Evolutionary conservation across 805 yeast species (phyloP).

Genomic region (Myxozyma lipomycoides): DNA sequence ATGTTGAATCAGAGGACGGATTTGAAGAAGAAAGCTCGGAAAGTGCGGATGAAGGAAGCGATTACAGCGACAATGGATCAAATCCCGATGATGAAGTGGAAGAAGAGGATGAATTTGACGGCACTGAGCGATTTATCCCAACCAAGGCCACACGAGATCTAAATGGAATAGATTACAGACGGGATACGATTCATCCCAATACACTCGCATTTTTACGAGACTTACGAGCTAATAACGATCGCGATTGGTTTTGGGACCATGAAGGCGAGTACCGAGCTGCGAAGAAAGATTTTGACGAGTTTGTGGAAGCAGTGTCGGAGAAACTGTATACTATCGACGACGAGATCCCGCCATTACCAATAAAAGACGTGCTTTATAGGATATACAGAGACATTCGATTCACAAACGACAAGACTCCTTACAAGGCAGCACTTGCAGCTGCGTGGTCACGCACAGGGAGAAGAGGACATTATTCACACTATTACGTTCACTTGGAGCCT

Average conservation of each 20-base stretch:
- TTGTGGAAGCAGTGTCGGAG: conserved; percentile 19
- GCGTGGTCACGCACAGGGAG: conserved; percentile 30
- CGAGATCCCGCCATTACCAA: conserved; percentile 26
- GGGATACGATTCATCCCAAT: conserved; percentile 23
- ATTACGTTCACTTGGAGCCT: conserved; percentile 28
- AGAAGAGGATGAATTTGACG: conserved; percentile 10
- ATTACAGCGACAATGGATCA: too few species aligned
- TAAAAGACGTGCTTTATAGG: conserved; percentile 25
- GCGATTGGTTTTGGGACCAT: conserved; percentile 31
- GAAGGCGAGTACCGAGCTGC: conserved; percentile 28
- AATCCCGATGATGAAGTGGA: too few species aligned
- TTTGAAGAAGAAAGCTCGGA: not conserved
- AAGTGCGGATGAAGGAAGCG: not conserved
- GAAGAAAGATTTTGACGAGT: conserved; percentile 28
- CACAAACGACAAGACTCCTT: conserved; percentile 28
- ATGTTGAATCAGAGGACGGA: not conserved
- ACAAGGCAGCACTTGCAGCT: conserved; percentile 29
- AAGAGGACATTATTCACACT: conserved; percentile 27
- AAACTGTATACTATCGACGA: conserved; percentile 22
- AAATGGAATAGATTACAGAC: conserved; percentile 12
- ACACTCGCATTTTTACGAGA: conserved; percentile 23
- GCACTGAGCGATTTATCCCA: conserved; percentile 18
- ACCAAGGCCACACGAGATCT: conserved; percentile 6
- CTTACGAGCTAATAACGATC: conserved; percentile 25
- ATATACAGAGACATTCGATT: conserved; percentile 29